Base-by-base conservation (phyloP, 805 yeast species). In the Danielia oregonensis region DNA sequence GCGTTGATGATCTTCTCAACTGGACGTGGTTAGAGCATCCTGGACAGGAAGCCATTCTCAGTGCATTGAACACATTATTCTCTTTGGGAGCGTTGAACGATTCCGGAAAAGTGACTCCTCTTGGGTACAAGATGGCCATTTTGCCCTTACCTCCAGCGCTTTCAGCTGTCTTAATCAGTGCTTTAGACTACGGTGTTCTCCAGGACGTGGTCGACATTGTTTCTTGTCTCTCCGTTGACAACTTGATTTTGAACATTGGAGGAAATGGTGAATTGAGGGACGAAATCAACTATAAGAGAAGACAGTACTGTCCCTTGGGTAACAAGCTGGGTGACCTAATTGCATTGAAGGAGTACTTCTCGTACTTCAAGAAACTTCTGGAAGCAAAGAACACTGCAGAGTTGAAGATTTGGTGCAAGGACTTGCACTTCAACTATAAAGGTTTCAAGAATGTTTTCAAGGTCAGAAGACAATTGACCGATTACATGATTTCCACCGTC, bases 1-100 rank as follows among this genome's bases (percentile, higher is more conserved):
- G 91, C 3, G 86, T 91, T 6, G 78, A 83, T 35, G 94, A 93
- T 59, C 75, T 93, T 24, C 59, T 87, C 30, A 76, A 78, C 39
- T 93, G 97, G 89, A 70, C 85, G 14, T 93, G 98, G 97, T 68
- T 93, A 27, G 95, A 91, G 54, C 75, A 83, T 44, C 98, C 98
- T 0, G 89, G 93, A 3, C 72, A 76, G 44, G 84, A 80, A 6
- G 73, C 96, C 0, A 67, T 93, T 19, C 55, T 82, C 11, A 66
- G 87, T 32, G 95, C 96, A 0, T 67, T 93, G 36, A 77, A 79
- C 37, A 85, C 89, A 35, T 70, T 93, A 31, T 86, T 82, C 52
- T 71, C 86, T 7, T 64, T 93, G 28, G 80, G 79, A 6, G 97
- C 98, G 0, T 63, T 93, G 26, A 77, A 86, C 54, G 83, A 81